Evolutionary conservation across 306 rosid species (phyloP).

Genomic region (Abrus pulchellus): DNA sequence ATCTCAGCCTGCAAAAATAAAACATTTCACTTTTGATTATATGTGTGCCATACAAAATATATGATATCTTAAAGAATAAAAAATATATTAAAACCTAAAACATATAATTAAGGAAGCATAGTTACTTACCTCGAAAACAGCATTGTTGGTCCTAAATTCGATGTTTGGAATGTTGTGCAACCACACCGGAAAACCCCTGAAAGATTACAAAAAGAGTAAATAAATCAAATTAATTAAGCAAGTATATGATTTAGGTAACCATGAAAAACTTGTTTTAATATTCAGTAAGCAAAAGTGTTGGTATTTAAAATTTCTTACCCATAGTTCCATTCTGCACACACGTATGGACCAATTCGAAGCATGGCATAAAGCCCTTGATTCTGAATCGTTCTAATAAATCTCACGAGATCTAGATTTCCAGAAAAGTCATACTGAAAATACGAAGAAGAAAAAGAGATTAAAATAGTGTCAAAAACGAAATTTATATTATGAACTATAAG

Average conservation of each 20-base stretch:
- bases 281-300: neutral
- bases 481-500: neutral
- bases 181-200: constrained; percentile 67
- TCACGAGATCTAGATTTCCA: constrained; percentile 42
- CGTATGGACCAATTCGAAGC: constrained; percentile 69
- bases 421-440: constrained; percentile 55
- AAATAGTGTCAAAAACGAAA: neutral
- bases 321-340: constrained; percentile 65
- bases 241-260: neutral
- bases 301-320: constrained; percentile 46
- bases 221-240: neutral
- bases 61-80: too few species aligned
- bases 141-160: constrained; percentile 50
- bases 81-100: too few species aligned
- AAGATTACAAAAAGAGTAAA: neutral
- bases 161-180: constrained; percentile 54
- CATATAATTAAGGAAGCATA: too few species aligned
- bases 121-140: constrained; percentile 43
- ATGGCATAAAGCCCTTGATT: constrained; percentile 41
- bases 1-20: constrained; percentile 44
- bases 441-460: neutral
- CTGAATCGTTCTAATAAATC: constrained; percentile 52
- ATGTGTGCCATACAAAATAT: too few species aligned
- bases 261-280: neutral
- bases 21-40: too few species aligned